Evolutionary conservation across 495 filamentous ascomycete species (phyloP).

Genomic region (Chaetomium tenue): DNA sequence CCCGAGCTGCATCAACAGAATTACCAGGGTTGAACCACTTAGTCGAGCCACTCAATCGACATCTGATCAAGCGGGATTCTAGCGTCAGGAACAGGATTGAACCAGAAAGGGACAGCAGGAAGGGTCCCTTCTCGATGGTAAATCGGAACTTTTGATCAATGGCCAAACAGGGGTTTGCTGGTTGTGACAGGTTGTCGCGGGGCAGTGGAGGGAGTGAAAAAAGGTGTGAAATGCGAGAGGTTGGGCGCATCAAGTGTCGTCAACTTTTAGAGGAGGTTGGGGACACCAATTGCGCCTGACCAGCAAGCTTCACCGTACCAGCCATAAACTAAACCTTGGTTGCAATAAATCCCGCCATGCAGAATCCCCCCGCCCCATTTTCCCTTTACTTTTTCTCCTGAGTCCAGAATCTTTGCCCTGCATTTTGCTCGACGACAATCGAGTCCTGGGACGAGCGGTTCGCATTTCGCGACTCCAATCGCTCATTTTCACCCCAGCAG

Average conservation of each 20-base stretch:
- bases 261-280: slow-evolving; percentile 36
- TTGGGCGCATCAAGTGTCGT: slow-evolving; percentile 28
- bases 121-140: background rate
- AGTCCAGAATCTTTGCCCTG: slow-evolving; percentile 13
- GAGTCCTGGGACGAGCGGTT: background rate
- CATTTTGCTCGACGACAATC: slow-evolving; percentile 9
- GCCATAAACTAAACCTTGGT: slow-evolving; percentile 24
- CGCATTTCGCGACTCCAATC: background rate
- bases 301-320: slow-evolving; percentile 21
- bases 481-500: background rate
- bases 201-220: background rate
- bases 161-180: slow-evolving; percentile 5
- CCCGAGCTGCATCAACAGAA: background rate
- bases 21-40: slow-evolving; percentile 2
- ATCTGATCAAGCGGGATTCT: slow-evolving; percentile 3
- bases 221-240: slow-evolving; percentile 29
- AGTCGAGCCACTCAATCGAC: background rate
- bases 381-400: slow-evolving; percentile 11
- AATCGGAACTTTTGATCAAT: background rate
- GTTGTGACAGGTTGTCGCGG: slow-evolving; percentile 5
- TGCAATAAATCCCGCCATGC: slow-evolving; percentile 28
- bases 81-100: background rate
- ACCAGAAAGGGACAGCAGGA: background rate
- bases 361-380: slow-evolving; percentile 15
- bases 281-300: slow-evolving; percentile 31